Percentiles rank a stretch among this genome's conserved stretches.
Evolutionary conservation across 2,329 filamentous ascomycete species (phyloP).

Genomic region (Parafenestella ontariensis): DNA sequence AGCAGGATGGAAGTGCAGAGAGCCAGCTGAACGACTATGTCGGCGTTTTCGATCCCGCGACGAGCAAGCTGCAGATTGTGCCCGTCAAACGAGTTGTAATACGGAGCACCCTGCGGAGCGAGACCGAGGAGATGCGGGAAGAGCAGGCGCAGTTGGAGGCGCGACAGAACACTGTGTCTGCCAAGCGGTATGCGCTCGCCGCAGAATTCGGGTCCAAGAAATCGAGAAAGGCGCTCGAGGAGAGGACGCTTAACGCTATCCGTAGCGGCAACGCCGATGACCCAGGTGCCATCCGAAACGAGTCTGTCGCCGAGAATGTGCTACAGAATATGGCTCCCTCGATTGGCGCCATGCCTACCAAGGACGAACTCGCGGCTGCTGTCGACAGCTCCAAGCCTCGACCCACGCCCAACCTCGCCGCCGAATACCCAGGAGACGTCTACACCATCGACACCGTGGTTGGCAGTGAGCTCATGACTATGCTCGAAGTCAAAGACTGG

Average conservation of each 20-base stretch:
- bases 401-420: conserved; percentile 72
- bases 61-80: conserved; percentile 61
- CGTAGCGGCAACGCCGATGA: conserved; percentile 30
- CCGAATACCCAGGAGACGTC: conserved; percentile 72
- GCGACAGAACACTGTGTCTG: conserved; percentile 54
- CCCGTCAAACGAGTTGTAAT: conserved; percentile 62
- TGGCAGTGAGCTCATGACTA: conserved; percentile 69
- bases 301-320: conserved; percentile 53
- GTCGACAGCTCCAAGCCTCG: conserved; percentile 75
- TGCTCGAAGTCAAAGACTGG: conserved; percentile 77
- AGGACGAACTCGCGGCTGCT: conserved; percentile 68
- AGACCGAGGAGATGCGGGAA: conserved; percentile 50
- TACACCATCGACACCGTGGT: conserved; percentile 73
- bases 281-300: conserved; percentile 28
- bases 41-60: conserved; percentile 64
- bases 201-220: conserved; percentile 86
- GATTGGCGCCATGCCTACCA: conserved; percentile 70
- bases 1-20: conserved; percentile 56
- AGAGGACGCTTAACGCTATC: conserved; percentile 75
- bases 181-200: conserved; percentile 73
- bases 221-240: conserved; percentile 77
- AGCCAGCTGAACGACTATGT: conserved; percentile 66
- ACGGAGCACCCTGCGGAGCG: conserved; percentile 57
- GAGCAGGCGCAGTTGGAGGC: conserved; percentile 38
- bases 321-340: conserved; percentile 68